A percentile compares a stretch with the other conserved stretches of the same genome.
Conservation (phyloP, 306 rosid genomes). For the Castanea sativa region DNA sequence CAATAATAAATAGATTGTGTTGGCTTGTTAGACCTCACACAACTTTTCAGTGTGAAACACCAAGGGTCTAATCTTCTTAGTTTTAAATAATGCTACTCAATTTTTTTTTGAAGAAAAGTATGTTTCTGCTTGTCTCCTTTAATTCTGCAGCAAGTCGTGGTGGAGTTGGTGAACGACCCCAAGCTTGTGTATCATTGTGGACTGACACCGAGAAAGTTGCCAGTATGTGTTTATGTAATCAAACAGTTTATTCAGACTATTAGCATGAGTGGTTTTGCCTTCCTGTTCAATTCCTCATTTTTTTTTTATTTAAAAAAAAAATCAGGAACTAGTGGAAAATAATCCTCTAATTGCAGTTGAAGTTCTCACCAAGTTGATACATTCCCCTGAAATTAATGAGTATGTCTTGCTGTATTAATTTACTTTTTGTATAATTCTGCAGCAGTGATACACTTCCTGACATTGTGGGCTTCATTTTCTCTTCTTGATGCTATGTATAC, state of each 20-base stretch:
- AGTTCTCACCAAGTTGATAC: slow-evolving; percentile 86
- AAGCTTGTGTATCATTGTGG: slow-evolving; percentile 98
- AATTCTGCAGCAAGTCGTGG: slow-evolving; percentile 70
- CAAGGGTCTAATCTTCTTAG: slow-evolving; percentile 20
- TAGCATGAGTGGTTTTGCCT: background rate
- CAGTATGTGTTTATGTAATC: slow-evolving; percentile 51
- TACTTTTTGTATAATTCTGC: slow-evolving; percentile 16
- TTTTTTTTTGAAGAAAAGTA: slow-evolving; percentile 27
- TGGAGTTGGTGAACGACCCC: slow-evolving; percentile 74
- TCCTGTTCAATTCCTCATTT: slow-evolving; percentile 14
- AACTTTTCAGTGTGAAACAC: slow-evolving; percentile 4
- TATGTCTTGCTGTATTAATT: slow-evolving; percentile 37
- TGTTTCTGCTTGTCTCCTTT: slow-evolving; percentile 24
- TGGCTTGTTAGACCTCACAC: slow-evolving; percentile 16
- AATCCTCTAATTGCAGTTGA: slow-evolving; percentile 96
- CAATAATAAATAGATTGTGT: background rate
- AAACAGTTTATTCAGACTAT: slow-evolving; percentile 13
- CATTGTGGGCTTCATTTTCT: slow-evolving; percentile 26
- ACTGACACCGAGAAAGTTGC: slow-evolving; percentile 87
- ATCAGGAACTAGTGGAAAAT: slow-evolving; percentile 94
- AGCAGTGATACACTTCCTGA: slow-evolving; percentile 6
- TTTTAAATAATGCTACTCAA: slow-evolving; percentile 9
- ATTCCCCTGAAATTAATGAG: slow-evolving; percentile 86
- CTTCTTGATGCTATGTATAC: slow-evolving; percentile 37
- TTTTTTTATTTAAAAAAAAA: slow-evolving; percentile 12